Evolutionary conservation across 2,329 filamentous ascomycete species (phyloP), one percentile per base, ranked within the genome.

Genomic region (Paecilomyces sp.): DNA sequence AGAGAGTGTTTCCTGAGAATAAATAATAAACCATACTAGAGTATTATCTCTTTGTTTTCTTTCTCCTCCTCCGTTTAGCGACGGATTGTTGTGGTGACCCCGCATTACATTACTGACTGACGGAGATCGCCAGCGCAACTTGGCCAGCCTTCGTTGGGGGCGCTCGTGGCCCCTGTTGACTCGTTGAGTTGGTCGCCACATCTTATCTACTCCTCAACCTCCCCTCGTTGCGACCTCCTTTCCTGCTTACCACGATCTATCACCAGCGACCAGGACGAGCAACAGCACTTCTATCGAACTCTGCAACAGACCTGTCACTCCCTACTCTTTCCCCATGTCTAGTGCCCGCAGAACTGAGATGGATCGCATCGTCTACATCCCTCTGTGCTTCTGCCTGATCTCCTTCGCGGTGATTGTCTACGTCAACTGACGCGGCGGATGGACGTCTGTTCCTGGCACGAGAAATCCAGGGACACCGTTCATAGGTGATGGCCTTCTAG

Each of bases 341-440:
- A 33, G 31, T 33, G 31, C n/a, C 15, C 4, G 41, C 13, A 18
- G 7, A 47, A n/a, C 8, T n/a, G 24, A 72, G 30, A 72, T 72
- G 68, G 71, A 74, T 57, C 68, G 65, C 61, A 70, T 66, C 53
- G 70, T 72, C 62, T 73, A 72, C 54, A 73, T 74, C 34, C 71
- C 72, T 15, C 66, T 74, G 28, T 73, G 72, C 61, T 71, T 74
- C 66, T 74, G 72, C 61, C 64, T 74, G 56, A 67, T 73, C 61
- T 73, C 72, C 34, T 74, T 74, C 60, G 72, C 70, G n/a, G 72
- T 74, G 57, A 69, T 74, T 65, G 65, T 70, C 61, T 74, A 72
- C 60, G 60, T 67, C 65, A 69, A 72, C 64, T 73, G 64, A 65
- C 34, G 18, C 30, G 31, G 15, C 15, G 33, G n/a, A 15, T 28